Evolutionary conservation across 2,329 filamentous ascomycete genomes (phyloP).

Genomic region (Chalaropsis ovoidea): DNA sequence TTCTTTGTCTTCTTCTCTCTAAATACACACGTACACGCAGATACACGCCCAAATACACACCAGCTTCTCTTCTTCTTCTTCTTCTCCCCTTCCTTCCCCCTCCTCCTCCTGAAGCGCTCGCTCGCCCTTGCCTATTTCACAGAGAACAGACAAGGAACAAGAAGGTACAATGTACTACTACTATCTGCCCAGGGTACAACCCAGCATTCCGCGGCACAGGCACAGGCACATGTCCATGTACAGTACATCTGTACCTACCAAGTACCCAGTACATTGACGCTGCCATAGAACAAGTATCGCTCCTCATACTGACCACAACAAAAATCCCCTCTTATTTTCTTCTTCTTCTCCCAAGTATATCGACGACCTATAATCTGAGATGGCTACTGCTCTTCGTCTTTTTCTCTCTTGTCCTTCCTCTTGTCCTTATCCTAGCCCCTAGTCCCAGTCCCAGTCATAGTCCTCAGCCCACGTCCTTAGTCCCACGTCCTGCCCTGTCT

Average conservation of each 20-base stretch:
- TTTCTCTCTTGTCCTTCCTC: background rate
- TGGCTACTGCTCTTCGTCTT: background rate
- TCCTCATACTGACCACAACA: background rate
- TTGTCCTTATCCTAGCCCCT: background rate
- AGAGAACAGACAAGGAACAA: background rate
- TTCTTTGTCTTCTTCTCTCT: background rate
- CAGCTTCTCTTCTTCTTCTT: background rate
- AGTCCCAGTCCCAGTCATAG: background rate
- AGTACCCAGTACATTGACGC: background rate
- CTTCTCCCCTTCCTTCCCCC: no score
- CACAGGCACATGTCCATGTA: background rate
- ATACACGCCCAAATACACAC: no score
- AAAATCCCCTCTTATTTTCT: background rate
- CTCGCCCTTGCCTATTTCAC: no score
- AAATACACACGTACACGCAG: no score
- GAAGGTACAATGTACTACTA: background rate
- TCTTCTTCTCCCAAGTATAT: background rate
- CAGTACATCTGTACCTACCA: background rate
- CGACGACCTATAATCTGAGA: no score
- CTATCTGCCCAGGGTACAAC: background rate
- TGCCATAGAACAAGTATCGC: background rate
- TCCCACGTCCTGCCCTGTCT: no score
- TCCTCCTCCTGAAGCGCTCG: no score
- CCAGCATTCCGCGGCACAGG: slow-evolving; percentile 12
- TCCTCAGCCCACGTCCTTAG: background rate